Evolutionary conservation across 768 basidiomycete genomes (phyloP).

Genomic region (Rubroboletus satanas): DNA sequence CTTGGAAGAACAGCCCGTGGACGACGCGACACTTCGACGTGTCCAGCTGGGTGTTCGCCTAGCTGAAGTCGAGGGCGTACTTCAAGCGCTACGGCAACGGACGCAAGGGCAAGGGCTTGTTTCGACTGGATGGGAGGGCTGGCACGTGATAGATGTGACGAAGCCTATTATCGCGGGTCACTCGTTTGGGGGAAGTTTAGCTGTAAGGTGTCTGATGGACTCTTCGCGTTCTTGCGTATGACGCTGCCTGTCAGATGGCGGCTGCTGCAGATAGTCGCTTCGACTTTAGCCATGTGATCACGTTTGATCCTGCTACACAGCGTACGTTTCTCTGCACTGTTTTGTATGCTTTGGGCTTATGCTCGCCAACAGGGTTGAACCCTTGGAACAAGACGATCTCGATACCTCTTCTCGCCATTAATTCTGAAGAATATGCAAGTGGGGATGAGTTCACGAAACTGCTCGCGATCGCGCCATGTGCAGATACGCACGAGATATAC

Average conservation of each 20-base stretch:
- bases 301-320: constrained; percentile 29
- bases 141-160: constrained; percentile 16
- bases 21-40: constrained; percentile 28
- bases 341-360: constrained; percentile 19
- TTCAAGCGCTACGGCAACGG: constrained; percentile 16
- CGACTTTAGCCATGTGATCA: constrained; percentile 25
- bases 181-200: constrained; percentile 31
- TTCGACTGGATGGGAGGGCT: constrained; percentile 8
- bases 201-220: constrained; percentile 14
- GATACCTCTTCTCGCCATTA: constrained; percentile 38
- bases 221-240: neutral
- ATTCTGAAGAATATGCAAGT: constrained; percentile 39
- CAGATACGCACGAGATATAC: constrained; percentile 6
- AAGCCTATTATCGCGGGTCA: constrained; percentile 31
- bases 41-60: constrained; percentile 36
- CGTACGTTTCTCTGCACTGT: constrained; percentile 15
- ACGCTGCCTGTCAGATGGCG: constrained; percentile 17
- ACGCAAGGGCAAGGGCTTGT: neutral
- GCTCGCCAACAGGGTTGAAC: constrained; percentile 19
- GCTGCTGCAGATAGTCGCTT: constrained; percentile 21
- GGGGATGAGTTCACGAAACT: constrained; percentile 35
- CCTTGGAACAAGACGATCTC: constrained; percentile 26
- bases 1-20: constrained; percentile 32
- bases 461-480: constrained; percentile 23
- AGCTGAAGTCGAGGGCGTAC: constrained; percentile 35